Evolutionary conservation across 306 rosid genomes (phyloP).

Genomic region (Inga laurina): DNA sequence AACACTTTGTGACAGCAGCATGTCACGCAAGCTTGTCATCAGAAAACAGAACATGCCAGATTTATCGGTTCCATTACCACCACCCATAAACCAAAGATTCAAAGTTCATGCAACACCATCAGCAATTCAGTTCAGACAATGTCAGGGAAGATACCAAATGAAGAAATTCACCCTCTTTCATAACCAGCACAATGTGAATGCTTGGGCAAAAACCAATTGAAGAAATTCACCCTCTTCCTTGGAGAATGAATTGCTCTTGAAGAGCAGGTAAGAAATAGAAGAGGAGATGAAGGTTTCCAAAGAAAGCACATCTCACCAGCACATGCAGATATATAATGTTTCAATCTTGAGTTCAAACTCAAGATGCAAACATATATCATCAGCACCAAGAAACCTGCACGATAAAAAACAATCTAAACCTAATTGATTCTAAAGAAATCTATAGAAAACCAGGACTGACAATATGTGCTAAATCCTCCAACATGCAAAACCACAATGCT

Average conservation of each 20-base stretch:
- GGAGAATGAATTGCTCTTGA: constrained; percentile 6
- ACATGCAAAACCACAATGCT: constrained; percentile 16
- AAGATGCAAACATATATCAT: constrained; percentile 33
- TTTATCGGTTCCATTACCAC: constrained; percentile 39
- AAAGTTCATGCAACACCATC: constrained; percentile 56
- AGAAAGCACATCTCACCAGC: constrained; percentile 50
- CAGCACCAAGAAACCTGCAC: constrained; percentile 66
- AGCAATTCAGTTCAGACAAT: constrained; percentile 60
- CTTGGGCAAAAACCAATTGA: constrained; percentile 32
- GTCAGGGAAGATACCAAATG: constrained; percentile 43
- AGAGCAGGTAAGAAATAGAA: not conserved
- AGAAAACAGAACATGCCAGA: constrained; percentile 43
- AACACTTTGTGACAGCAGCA: constrained; percentile 42
- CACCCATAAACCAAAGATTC: constrained; percentile 43
- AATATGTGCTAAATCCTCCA: constrained; percentile 3
- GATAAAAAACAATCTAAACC: constrained; percentile 47
- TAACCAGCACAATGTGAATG: constrained; percentile 41
- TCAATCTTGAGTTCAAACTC: constrained; percentile 28
- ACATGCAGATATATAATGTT: constrained; percentile 19
- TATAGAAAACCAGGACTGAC: constrained; percentile 27
- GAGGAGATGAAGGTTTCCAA: constrained; percentile 27
- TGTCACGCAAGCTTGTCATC: constrained; percentile 42
- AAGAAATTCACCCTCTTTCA: constrained; percentile 40
- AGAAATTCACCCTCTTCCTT: constrained; percentile 30
- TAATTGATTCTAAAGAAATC: constrained; percentile 38